Base-by-base conservation (phyloP, 257 asterid genomes). In the Ballota nigra region DNA sequence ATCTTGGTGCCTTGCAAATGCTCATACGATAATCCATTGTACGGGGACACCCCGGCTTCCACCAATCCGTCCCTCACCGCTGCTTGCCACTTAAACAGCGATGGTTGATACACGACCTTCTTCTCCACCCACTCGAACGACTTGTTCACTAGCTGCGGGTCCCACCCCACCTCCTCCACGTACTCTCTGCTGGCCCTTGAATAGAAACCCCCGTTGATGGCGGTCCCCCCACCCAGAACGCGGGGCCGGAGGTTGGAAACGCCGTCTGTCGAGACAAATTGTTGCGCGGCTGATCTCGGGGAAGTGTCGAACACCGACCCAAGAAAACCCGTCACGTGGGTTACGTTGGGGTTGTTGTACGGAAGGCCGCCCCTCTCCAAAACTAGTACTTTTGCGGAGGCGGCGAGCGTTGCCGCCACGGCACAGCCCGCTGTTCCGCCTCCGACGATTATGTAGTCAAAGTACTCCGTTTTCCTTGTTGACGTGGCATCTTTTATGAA, bases 401-500 rank as follows among this genome's bases (percentile, higher is more conserved):
- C 38, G 38, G 38, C 6, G 9, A 33, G 38, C 38, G 96, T 90
- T 2, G 96, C 93, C 2, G 97, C 93, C 56, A 90, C 65, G 0
- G 90, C 88, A 74, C 97, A 90, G 1, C 98, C 98, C 4, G 90
- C 83, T 2, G 97, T 84, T 22, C 98, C 97, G 6, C 97, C 97
- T 0, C 98, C 97, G 40, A 88, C 19, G 8, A 92, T 43, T 31
- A 92, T 92, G 86, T 92, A 90, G 57, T 90, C 96, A 71, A 79
- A 87, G 77, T 29, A 70, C 6, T 5, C 68, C 1, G 41, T 2
- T 2, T 86, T 19, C 16, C 88, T 86, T 5, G 95, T 88, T 66
- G 68, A 33, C 6, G 79, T 85, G 6, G 96, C 98, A 67, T 92
- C 84, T 29, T 49, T 80, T 0, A 83, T 87, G 20, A 92, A 92